A percentile compares a stretch with the other conserved stretches of the same genome.
Evolutionary conservation across 495 filamentous ascomycete species (phyloP).

Genomic region (Penicillium robsamsonii): DNA sequence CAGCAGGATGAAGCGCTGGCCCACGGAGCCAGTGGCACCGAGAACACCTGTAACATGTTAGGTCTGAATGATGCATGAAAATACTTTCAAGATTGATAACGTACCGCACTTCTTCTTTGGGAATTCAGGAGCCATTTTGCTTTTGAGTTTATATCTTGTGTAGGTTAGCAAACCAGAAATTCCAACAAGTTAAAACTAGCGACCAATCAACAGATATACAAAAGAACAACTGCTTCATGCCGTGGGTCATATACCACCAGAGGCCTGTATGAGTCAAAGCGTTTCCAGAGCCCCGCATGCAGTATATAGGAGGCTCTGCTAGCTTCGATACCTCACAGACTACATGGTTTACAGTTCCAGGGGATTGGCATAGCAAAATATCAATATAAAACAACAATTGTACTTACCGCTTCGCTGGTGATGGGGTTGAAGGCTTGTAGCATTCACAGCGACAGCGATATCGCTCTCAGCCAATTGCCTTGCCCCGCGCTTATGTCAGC

Average conservation of each 20-base stretch:
- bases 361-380: background rate
- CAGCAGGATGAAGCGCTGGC: slow-evolving; percentile 81
- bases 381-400: background rate
- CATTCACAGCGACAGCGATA: slow-evolving; percentile 33
- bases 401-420: slow-evolving; percentile 33
- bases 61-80: background rate
- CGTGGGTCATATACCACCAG: slow-evolving; percentile 2
- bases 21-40: slow-evolving; percentile 67
- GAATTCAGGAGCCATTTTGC: slow-evolving; percentile 36
- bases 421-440: slow-evolving; percentile 28
- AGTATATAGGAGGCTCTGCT: slow-evolving; percentile 1
- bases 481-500: slow-evolving; percentile 42
- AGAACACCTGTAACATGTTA: slow-evolving; percentile 40
- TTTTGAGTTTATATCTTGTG: slow-evolving; percentile 11
- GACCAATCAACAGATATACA: background rate
- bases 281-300: slow-evolving; percentile 10
- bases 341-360: background rate
- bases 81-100: slow-evolving; percentile 3
- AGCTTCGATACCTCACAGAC: slow-evolving; percentile 9
- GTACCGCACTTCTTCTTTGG: slow-evolving; percentile 51
- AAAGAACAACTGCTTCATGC: background rate
- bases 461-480: slow-evolving; percentile 31
- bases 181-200: background rate
- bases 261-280: slow-evolving; percentile 14
- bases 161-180: slow-evolving; percentile 11